These are phyloP conservation scores for Puya raimondii DNA, from an alignment of 176 grass and related monocot species.

Conservation along the genomic window DNA sequence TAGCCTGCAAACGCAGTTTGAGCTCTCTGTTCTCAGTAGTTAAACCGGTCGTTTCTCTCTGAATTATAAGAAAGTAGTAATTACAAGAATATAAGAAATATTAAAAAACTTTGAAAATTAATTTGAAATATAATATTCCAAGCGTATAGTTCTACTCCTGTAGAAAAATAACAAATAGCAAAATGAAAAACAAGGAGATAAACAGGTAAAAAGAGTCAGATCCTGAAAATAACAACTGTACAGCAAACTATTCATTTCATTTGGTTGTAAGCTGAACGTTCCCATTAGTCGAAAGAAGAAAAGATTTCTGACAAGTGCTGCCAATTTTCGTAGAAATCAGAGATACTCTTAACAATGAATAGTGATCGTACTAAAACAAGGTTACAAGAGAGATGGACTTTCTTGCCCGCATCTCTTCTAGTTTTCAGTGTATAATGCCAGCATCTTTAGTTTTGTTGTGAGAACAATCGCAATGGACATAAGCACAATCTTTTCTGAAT, in stretches of 20 bases:
- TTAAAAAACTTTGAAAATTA: neutral
- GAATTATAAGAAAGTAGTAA: constrained; percentile 24
- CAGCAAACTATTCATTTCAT: neutral
- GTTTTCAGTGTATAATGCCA: too few relatives aligned
- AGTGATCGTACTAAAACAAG: too few relatives aligned
- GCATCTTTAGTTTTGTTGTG: too few relatives aligned
- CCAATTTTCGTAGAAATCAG: too few relatives aligned
- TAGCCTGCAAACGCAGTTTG: constrained; percentile 80
- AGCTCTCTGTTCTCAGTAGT: constrained; percentile 90
- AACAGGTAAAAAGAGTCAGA: neutral
- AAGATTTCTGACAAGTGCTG: too few relatives aligned
- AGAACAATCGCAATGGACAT: too few relatives aligned
- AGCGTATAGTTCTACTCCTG: neutral
- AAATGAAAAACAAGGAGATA: neutral
- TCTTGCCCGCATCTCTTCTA: too few relatives aligned
- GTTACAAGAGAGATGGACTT: too few relatives aligned
- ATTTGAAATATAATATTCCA: neutral
- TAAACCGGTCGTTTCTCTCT: constrained; percentile 86
- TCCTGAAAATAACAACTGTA: neutral
- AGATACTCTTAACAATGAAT: too few relatives aligned
- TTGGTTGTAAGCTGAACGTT: neutral
- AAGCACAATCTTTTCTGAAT: too few relatives aligned
- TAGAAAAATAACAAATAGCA: neutral
- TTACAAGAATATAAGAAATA: neutral
- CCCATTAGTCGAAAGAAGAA: neutral